Evolutionary conservation across 345 rosid species (phyloP).

Genomic region (Populus simonii): DNA sequence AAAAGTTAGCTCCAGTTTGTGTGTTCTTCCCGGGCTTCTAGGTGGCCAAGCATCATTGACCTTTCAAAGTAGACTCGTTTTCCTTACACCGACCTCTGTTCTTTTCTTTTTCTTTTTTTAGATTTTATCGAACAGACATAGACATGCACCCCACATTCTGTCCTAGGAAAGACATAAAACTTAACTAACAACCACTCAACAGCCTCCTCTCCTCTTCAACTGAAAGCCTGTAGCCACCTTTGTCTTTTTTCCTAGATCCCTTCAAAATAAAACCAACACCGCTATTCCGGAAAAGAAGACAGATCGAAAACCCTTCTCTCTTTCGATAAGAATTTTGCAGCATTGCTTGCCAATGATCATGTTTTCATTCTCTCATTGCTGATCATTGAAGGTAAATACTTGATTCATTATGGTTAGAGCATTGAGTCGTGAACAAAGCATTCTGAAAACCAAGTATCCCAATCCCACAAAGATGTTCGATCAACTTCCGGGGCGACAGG

Average conservation of each 20-base stretch:
- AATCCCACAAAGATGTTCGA: slow-evolving; percentile 45
- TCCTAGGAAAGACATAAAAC: slow-evolving; percentile 6
- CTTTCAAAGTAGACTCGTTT: not conserved
- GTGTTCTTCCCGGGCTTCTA: no score
- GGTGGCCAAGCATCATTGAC: not conserved
- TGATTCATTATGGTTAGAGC: slow-evolving; percentile 56
- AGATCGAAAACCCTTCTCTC: not conserved
- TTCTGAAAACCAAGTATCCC: slow-evolving; percentile 46
- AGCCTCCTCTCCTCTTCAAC: not conserved
- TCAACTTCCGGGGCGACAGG: slow-evolving; percentile 29
- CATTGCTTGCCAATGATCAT: no score
- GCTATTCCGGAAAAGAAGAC: not conserved
- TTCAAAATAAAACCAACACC: not conserved
- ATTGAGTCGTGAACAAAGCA: slow-evolving; percentile 47
- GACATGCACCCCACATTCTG: slow-evolving; percentile 33
- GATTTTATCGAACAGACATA: no score
- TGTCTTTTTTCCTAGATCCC: no score
- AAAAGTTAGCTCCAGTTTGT: no score
- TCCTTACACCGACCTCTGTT: not conserved
- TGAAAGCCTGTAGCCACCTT: no score
- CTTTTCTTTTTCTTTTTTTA: not conserved
- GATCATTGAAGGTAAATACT: no score
- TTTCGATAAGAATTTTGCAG: no score
- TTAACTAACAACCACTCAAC: not conserved
- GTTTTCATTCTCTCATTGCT: no score